Evolutionary conservation across 768 basidiomycete species (phyloP), one percentile per base, ranked within the genome.

Genomic region (Calocybe gangraenosa): DNA sequence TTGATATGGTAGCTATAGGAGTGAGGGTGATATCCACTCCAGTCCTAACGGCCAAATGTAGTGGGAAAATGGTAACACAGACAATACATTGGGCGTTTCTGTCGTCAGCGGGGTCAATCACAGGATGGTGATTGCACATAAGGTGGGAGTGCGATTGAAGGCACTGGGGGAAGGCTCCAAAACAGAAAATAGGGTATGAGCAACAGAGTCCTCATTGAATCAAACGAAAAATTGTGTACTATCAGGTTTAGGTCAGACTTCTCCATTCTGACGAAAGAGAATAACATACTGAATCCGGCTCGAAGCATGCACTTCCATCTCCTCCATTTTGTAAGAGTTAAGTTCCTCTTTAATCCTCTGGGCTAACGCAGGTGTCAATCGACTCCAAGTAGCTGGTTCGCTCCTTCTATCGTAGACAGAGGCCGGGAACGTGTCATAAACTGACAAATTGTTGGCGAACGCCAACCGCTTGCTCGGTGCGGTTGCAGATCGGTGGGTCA

Each of bases 271-370:
- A 55, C 37, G 7, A 35, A 38, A 42, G 32, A 40, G 39, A 41
- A 44, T 39, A 32, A 81, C 90, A 55, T 63, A 92, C 90, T 96
- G 85, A 57, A 89, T 81, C 65, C 91, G 83, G 66, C 91, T 94
- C 40, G 87, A 73, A 55, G 89, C 88, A 66, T 98, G 95, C 50
- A 99, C 93, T 63, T 94, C 92, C 95, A 99, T 98, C 71, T 97
- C 93, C 67, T 95, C 93, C 88, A 97, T 91, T 76, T 98, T 98
- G 69, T 90, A 98, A 45, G 91, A 92, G 67, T 99, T 99, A 42
- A 99, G 73, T 68, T 95, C 92, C 69, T 95, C 92, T 76, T 99
- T 99, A 65, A 99, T 98, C 57, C 86, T 78, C 73, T 97, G 92
- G 32, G 95, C 95, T 58, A 98, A 71, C 47, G 87, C 83, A 35